Evolutionary conservation across 768 basidiomycete species (phyloP).

Genomic region (Coprinellus micaceus): DNA sequence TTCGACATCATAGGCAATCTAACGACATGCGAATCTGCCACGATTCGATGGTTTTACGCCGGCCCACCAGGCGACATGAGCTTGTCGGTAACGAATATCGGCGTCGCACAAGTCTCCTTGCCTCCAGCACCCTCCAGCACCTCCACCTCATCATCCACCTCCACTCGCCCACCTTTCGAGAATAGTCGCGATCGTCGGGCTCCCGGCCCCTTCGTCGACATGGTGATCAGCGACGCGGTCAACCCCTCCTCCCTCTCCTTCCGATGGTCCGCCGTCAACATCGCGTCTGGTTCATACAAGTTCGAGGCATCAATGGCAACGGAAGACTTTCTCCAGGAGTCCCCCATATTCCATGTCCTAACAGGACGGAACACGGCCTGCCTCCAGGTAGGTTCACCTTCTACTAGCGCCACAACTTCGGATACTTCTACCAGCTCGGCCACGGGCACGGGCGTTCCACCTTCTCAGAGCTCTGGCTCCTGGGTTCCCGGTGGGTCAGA

Average conservation of each 20-base stretch:
- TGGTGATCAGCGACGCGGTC: constrained; percentile 17
- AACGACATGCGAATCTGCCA: constrained; percentile 5
- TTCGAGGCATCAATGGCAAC: constrained; percentile 28
- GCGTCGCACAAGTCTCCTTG: constrained; percentile 22
- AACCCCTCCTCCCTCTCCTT: constrained; percentile 25
- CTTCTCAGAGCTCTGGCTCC: constrained; percentile 18
- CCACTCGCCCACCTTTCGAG: background rate
- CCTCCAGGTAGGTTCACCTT: constrained; percentile 9
- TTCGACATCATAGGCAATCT: constrained; percentile 5
- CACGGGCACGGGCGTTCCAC: constrained; percentile 18
- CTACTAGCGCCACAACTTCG: constrained; percentile 10
- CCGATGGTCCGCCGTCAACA: constrained; percentile 44
- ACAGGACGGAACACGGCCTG: constrained; percentile 33
- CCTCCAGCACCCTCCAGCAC: constrained; percentile 3
- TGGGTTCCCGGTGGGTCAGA: no score
- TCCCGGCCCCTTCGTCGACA: constrained; percentile 7
- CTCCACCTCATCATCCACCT: background rate
- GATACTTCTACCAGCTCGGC: constrained; percentile 15
- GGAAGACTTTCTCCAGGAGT: constrained; percentile 12
- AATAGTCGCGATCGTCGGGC: background rate
- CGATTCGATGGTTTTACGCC: constrained; percentile 10
- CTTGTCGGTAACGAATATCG: constrained; percentile 12
- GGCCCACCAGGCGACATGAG: constrained; percentile 3
- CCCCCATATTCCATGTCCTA: constrained; percentile 29
- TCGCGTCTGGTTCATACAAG: constrained; percentile 48